Evolutionary conservation across 2,329 filamentous ascomycete genomes (phyloP).

Genomic region (Beauveria bassiana): DNA sequence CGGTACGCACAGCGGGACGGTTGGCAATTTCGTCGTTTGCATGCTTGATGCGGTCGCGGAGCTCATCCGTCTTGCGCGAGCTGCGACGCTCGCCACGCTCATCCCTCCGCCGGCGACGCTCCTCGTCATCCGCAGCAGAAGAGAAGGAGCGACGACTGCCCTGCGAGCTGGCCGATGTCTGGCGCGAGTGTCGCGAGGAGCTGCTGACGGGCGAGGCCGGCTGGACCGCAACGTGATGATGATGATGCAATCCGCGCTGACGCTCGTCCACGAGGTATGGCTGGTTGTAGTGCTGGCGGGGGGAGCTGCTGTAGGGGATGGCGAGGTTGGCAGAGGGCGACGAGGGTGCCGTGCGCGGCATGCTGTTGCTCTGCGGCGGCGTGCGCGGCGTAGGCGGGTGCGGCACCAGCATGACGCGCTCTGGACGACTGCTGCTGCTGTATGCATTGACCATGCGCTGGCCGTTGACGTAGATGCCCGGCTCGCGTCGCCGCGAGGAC

Average conservation of each 20-base stretch:
- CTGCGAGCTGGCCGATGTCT: constrained; percentile 28
- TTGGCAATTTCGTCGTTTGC: constrained; percentile 36
- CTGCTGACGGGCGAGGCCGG: constrained; percentile 22
- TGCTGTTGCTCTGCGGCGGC: constrained; percentile 34
- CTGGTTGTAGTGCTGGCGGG: constrained; percentile 17
- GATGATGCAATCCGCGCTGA: constrained; percentile 18
- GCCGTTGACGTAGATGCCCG: constrained; percentile 30
- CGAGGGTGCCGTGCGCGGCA: constrained; percentile 33
- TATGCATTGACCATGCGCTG: constrained; percentile 27
- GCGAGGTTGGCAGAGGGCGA: constrained; percentile 24
- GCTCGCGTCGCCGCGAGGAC: constrained; percentile 22
- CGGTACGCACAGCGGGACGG: constrained; percentile 25
- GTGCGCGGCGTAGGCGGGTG: constrained; percentile 38
- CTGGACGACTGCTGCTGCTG: constrained; percentile 24
- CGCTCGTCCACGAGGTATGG: constrained; percentile 34
- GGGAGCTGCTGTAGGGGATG: constrained; percentile 20
- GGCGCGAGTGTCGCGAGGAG: constrained; percentile 27
- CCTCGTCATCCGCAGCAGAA: constrained; percentile 15
- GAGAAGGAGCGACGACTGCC: constrained; percentile 17
- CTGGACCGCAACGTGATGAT: constrained; percentile 29
- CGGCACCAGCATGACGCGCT: constrained; percentile 38
- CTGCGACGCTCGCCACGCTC: constrained; percentile 20
- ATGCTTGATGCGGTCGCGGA: constrained; percentile 28
- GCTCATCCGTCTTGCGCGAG: constrained; percentile 11
- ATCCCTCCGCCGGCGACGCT: constrained; percentile 13